Conservation (phyloP, 129 eudicot species). For the Artemisia annua region DNA sequence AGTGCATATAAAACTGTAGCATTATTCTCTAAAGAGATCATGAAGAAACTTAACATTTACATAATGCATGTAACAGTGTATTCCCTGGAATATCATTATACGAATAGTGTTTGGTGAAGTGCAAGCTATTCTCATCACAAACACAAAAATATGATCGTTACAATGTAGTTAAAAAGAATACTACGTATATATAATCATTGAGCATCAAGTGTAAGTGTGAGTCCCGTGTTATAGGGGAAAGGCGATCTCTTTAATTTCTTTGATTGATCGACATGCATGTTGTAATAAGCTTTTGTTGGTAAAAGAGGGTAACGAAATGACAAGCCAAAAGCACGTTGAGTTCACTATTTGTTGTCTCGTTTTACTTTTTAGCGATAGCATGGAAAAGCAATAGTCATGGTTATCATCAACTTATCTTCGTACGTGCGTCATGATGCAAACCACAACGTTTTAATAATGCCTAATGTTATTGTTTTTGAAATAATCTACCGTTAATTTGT, state of each 20-base stretch:
- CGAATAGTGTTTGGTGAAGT: slow-evolving; percentile 1
- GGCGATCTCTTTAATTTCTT: slow-evolving; percentile 6
- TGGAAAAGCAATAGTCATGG: slow-evolving; percentile 7
- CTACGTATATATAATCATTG: no score
- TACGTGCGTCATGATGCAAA: background rate
- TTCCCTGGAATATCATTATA: slow-evolving; percentile 17
- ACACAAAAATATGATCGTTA: no score
- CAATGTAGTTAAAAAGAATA: no score
- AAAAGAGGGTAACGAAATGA: slow-evolving; percentile 6
- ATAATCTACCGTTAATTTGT: no score
- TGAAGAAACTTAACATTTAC: slow-evolving; percentile 13
- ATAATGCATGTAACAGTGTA: slow-evolving; percentile 14
- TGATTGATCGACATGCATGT: slow-evolving; percentile 20
- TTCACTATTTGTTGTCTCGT: slow-evolving; percentile 1
- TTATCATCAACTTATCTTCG: background rate
- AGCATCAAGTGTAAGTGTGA: no score
- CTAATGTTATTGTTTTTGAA: no score
- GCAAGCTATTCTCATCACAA: slow-evolving; percentile 1
- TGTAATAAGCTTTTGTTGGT: slow-evolving; percentile 12
- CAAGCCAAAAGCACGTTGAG: slow-evolving; percentile 15
- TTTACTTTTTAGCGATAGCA: slow-evolving; percentile 9
- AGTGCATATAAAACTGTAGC: slow-evolving; percentile 18
- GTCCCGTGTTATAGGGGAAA: slow-evolving; percentile 4
- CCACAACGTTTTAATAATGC: no score
- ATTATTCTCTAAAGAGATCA: slow-evolving; percentile 9